Evolutionary conservation across 73 alveolate genomes (phyloP), one percentile per base, ranked within the genome.

Genomic region (Stentor coeruleus): DNA sequence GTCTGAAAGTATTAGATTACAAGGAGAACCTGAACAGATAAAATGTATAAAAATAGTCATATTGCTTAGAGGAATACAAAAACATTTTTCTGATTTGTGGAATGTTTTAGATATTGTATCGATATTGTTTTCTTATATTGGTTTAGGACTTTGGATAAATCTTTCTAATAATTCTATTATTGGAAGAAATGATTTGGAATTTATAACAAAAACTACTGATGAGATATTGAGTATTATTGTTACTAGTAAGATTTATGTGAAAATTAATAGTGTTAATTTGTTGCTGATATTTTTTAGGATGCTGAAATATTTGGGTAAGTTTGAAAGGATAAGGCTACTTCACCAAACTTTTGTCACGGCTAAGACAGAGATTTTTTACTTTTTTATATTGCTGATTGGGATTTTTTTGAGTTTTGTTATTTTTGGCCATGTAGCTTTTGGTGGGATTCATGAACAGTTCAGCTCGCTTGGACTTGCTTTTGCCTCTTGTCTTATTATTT

Each of bases 311-410:
- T 58, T 90, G 42, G 89, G 88, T 15, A 41, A 86, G 20, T 66
- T 90, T 80, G 96, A 90, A 40, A 87, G 96, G 73, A 91, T 84
- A 15, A 76, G 80, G 87, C 85, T 87, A 35, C 88, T 90, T 38
- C 90, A 86, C 85, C 76, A 60, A 49, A 84, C 92, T 4, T 58
- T 90, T 31, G 36, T 59, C 57, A 79, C 42, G 40, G 93, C 96
- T 15, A 59, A 87, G 58, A 59, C 87, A 14, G 96, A 90, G 59
- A 90, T 88, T 59, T 41, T 90, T 81, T 90, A 87, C 81, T 90
- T 87, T 88, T 84, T 87, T 4, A 74, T 84, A 81, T 66, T 90
- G 84, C 86, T 87, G 86, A 37, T 87, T 58, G 40, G 91, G 66
- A 87, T 90, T 83, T 87, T 90, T 85, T 58, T 87, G 35, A 81